Base-by-base conservation (phyloP, 2,329 filamentous ascomycete species). In the Trichophyton verrucosum region DNA sequence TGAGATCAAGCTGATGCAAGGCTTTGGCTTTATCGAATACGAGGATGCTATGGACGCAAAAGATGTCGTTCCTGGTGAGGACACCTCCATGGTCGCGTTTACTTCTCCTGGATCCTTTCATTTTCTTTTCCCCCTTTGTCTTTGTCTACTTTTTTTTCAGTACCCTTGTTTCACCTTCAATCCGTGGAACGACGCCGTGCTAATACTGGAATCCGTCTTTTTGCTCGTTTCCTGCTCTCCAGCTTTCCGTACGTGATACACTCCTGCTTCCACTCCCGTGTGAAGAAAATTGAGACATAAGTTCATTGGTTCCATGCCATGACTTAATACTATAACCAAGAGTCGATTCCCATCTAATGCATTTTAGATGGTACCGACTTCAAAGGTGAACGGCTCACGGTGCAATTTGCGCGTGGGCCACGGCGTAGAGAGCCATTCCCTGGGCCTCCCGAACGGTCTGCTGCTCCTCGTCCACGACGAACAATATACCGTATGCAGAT, bases 1-100 rank as follows among this genome's bases (percentile, higher is more conserved):
- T 68, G 94, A 99, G 80, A 92, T 99, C 80, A 99, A 99, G 81
- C 85, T 99, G 66, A 99, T 99, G 94, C 97, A 96, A 74, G 94
- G 94, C 72, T 99, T 99, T 74, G 94, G 94, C 74, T 99, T 99
- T 81, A 96, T 99, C 74, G 94, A 99, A 77, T 99, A 97, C 78
- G 95, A 96, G 77, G 94, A 97, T 79, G 86, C 91, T 62, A 89
- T 96, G 88, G 94, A 99, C 79, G 94, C 94, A 68, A 88, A 92
- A 73, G 94, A 99, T 78, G 91, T 99, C 66, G 94, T 99, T 71
- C 94, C 94, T 77, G 92, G 94, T 96, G 84, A 80, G 86, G 71
- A 58, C 65, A 64, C 38, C 17, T 59, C 20, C 49, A 57, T 63
- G 57, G 63, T 59, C 57, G 58, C 40, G 33, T 53, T 51, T 49